Base-by-base conservation (phyloP, 1,139 yeast genomes). In the Kodamaea sp. region DNA sequence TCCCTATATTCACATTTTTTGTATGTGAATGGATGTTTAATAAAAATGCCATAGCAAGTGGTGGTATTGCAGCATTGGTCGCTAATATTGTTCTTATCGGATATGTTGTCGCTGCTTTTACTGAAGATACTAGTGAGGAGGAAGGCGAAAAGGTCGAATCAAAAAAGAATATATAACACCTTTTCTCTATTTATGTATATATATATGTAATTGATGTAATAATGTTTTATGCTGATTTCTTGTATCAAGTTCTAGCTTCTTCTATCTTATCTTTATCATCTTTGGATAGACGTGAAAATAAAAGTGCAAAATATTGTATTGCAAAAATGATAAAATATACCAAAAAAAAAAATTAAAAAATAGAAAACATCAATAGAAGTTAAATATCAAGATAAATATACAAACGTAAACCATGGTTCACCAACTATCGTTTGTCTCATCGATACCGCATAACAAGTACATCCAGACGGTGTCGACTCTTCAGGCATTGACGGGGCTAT, bases 31-130 rank as follows among this genome's bases (percentile, higher is more conserved):
- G 67, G 50, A 49, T 75, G 24, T 46, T 70, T 47, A 75, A 62
- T 34, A 63, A 65, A 39, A 85, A 79, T 53, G 78, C 95, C 5
- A 65, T 89, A 10, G 66, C 83, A 34, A 84, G 95, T 39, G 98
- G 98, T 27, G 96, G 96, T 5, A 57, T 82, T 11, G 96, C 97
- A 26, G 97, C 97, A 0, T 67, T 81, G 12, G 80, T 81, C 36
- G 97, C 97, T 33, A 92, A 92, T 57, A 64, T 86, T 9, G 97
- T 92, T 28, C 73, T 92, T 50, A 78, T 90, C 40, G 92, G 90
- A 2, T 92, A 87, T 57, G 84, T 92, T 20, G 71, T 88, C 11
- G 90, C 79, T 38, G 97, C 98, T 0, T 89, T 90, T 59, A 75
- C 75, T 23, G 98, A 92, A 58, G 89, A 86, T 41, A 65, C 81